These are phyloP conservation scores for Takakia lepidozioides DNA, from an alignment of 225 moss, liverwort and hornwort genomes.

Conservation along the genomic window DNA sequence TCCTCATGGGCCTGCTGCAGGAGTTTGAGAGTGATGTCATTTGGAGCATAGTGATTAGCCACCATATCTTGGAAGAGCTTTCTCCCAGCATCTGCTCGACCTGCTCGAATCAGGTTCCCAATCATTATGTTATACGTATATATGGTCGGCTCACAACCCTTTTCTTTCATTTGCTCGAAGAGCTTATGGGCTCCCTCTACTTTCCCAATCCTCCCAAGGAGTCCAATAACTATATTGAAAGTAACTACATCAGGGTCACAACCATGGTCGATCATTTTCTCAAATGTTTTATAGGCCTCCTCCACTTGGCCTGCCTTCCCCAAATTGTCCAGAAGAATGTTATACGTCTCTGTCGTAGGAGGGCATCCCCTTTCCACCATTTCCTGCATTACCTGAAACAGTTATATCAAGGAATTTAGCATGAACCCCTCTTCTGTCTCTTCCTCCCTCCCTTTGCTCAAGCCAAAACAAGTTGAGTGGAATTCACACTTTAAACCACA, in stretches of 20 bases:
- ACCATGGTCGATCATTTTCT: conserved; percentile 21
- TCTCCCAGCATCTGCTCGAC: conserved; percentile 19
- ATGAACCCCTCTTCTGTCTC: no score
- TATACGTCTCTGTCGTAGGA: conserved; percentile 19
- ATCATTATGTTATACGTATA: conserved; percentile 28
- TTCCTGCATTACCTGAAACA: conserved; percentile 46
- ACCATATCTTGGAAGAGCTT: conserved; percentile 33
- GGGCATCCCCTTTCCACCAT: conserved; percentile 23
- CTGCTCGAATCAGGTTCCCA: conserved; percentile 20
- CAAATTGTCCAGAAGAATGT: conserved; percentile 32
- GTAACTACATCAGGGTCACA: conserved; percentile 21
- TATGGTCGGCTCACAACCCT: conserved; percentile 19
- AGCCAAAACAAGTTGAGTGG: no score
- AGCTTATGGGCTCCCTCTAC: conserved; percentile 27
- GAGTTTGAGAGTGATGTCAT: conserved; percentile 22
- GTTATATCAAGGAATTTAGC: no score
- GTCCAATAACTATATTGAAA: conserved; percentile 28
- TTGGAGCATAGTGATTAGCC: conserved; percentile 11
- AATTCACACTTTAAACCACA: no score
- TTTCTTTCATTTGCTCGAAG: conserved; percentile 32
- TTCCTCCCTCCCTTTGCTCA: no score
- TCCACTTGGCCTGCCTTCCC: conserved; percentile 37
- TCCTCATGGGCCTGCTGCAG: conserved; percentile 18
- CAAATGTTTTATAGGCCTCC: conserved; percentile 31
- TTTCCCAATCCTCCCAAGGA: conserved; percentile 32